Evolutionary conservation across 179 eudicot species (phyloP).

Genomic region (Silene noctiflora): DNA sequence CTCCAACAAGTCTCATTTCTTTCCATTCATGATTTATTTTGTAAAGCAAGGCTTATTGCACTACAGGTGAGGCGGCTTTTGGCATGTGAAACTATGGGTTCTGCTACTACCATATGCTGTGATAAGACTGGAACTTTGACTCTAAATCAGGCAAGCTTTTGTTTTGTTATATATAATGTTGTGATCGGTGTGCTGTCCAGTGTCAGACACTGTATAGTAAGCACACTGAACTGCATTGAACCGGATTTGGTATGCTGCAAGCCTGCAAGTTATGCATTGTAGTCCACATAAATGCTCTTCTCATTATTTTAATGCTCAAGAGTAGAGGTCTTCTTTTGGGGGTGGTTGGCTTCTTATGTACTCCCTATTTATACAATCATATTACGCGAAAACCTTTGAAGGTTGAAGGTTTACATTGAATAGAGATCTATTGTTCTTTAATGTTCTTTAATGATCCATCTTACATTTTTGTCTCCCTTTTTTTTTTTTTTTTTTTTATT

Average conservation of each 20-base stretch:
- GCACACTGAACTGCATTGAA: not conserved
- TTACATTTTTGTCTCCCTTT: not conserved
- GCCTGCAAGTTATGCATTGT: not conserved
- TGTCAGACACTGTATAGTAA: too few relatives aligned
- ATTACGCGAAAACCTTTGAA: not conserved
- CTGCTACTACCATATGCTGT: conserved; percentile 97
- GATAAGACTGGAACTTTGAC: conserved; percentile 92
- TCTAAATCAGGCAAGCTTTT: conserved; percentile 46
- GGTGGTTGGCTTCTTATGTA: not conserved
- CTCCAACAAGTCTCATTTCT: not conserved
- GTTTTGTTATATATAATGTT: not conserved
- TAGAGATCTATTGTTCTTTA: not conserved
- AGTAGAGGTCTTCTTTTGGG: too few relatives aligned
- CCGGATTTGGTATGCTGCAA: not conserved
- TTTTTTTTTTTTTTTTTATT: not conserved
- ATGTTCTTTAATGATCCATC: not conserved
- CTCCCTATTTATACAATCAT: not conserved
- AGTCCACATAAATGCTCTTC: not conserved
- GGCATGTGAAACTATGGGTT: conserved; percentile 98
- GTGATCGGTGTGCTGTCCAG: too few relatives aligned
- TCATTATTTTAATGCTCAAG: not conserved
- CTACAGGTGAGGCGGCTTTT: conserved; percentile 82
- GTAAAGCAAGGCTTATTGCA: conserved; percentile 7
- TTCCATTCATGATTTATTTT: not conserved
- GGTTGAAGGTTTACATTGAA: not conserved